These are phyloP conservation scores for Passalora sequoiae DNA, from an alignment of 2,329 filamentous ascomycete genomes.

Conservation along the genomic window DNA sequence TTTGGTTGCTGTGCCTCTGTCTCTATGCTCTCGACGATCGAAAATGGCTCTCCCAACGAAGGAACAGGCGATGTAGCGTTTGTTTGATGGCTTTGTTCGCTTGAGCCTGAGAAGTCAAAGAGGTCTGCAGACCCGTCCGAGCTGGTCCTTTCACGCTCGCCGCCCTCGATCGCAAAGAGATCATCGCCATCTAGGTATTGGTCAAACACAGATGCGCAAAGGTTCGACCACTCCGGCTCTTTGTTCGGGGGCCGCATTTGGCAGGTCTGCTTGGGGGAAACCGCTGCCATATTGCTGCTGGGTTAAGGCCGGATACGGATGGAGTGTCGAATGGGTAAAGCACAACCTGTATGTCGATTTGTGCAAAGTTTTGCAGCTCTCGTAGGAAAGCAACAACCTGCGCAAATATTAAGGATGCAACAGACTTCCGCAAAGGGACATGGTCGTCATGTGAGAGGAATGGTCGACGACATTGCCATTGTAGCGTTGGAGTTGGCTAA, in stretches of 20 bases:
- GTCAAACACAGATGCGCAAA: slow-evolving; percentile 59
- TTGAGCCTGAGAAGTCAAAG: slow-evolving; percentile 46
- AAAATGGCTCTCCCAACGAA: slow-evolving; percentile 37
- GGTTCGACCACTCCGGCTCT: slow-evolving; percentile 51
- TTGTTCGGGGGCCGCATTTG: slow-evolving; percentile 48
- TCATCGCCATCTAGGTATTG: slow-evolving; percentile 56
- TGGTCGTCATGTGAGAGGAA: slow-evolving; percentile 11
- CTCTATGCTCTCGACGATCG: slow-evolving; percentile 9
- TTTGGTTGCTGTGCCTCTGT: slow-evolving; percentile 32
- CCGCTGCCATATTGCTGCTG: slow-evolving; percentile 23
- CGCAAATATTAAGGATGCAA: slow-evolving; percentile 8
- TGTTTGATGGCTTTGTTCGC: slow-evolving; percentile 45
- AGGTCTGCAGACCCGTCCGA: slow-evolving; percentile 47
- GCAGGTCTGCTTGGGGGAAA: slow-evolving; percentile 20
- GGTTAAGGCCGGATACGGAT: too few relatives aligned
- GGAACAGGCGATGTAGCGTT: slow-evolving; percentile 45
- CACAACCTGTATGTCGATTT: too few relatives aligned
- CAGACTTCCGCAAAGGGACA: slow-evolving; percentile 14
- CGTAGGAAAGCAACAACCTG: not conserved
- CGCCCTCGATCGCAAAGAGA: slow-evolving; percentile 45
- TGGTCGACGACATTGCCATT: slow-evolving; percentile 22
- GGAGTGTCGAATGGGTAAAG: too few relatives aligned
- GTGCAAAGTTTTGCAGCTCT: not conserved
- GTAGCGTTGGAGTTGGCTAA: slow-evolving; percentile 18
- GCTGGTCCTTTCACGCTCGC: slow-evolving; percentile 46